Conservation (phyloP, 2,329 filamentous ascomycete species). For the Epicoccum nigrum region DNA sequence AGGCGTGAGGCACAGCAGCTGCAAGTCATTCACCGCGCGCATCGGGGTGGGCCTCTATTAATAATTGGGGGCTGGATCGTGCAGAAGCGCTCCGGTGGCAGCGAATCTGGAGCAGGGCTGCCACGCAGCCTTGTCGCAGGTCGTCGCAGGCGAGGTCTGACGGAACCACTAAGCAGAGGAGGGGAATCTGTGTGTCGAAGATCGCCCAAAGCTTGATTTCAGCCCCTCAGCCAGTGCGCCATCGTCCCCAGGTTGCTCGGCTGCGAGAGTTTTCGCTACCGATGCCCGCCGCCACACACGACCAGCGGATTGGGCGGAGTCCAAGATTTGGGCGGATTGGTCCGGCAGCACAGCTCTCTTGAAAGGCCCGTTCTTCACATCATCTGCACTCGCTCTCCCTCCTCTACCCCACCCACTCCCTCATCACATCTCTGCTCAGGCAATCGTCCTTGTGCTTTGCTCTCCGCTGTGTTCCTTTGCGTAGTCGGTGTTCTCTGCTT, state of each 20-base stretch:
- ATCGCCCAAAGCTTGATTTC: constrained; percentile 46
- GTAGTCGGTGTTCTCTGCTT: constrained; percentile 35
- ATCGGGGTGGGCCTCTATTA: constrained; percentile 17
- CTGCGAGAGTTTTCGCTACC: constrained; percentile 27
- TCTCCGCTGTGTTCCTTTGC: constrained; percentile 39
- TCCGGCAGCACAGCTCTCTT: constrained; percentile 28
- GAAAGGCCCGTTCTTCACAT: constrained; percentile 29
- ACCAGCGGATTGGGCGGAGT: constrained; percentile 32
- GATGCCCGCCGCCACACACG: constrained; percentile 31
- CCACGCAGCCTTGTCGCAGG: constrained; percentile 36
- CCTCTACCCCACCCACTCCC: constrained; percentile 37
- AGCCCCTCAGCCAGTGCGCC: constrained; percentile 27
- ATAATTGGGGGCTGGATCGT: constrained; percentile 28
- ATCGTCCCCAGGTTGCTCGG: constrained; percentile 23
- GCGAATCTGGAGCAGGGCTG: constrained; percentile 20
- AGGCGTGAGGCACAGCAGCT: constrained; percentile 16
- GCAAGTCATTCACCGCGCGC: constrained; percentile 20
- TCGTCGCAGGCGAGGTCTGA: constrained; percentile 29
- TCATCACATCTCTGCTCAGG: constrained; percentile 22
- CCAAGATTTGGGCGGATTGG: constrained; percentile 26
- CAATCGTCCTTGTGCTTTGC: constrained; percentile 20
- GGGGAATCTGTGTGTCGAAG: constrained; percentile 27
- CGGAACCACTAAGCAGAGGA: constrained; percentile 32
- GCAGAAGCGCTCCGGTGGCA: constrained; percentile 23
- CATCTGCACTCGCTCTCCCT: constrained; percentile 24